Evolutionary conservation across 2,329 filamentous ascomycete species (phyloP), one percentile per base, ranked within the genome.

Genomic region (Cercospora sp.): DNA sequence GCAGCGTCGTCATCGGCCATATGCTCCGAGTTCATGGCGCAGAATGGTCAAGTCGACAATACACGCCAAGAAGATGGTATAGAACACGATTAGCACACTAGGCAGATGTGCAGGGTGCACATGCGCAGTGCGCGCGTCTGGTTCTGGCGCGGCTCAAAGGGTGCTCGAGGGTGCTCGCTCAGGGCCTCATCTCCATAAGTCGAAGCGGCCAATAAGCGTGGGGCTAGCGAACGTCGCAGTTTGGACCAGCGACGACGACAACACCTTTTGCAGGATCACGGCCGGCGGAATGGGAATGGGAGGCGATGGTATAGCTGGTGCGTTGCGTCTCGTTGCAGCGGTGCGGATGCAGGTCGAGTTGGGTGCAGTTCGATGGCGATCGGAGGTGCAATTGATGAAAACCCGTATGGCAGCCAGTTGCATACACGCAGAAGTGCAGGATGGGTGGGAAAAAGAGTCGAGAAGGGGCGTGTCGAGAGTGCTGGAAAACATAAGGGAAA

Each of bases 371-470:
- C 43, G 45, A 60, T 49, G 58, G 57, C 28, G 43, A 59, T 34
- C 30, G 45, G 32, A 12, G 66, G 57, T 63, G 32, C 18, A 58
- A 26, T 18, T 28, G 67, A 69, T 69, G 67, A 32, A 65, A 61
- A 26, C 8, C 60, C 18, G 64, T 10, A 61, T 53, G 45, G 51
- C 64, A 26, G 58, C 37, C 24, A 8, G 43, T 30, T 34, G 26
- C 49, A 37, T 40, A 13, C n/a, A 57, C 21, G 49, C 32, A 40
- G 61, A 55, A 40, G 32, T 21, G 63, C 37, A 65, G 58, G 66
- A 68, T 64, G 68, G 62, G 58, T 65, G 40, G 61, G 55, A 63
- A 60, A 58, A 58, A 61, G 66, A 69, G 66, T 58, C 58, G 66
- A 59, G 65, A 63, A 51, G 61, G 66, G 63, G 26, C 58, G 65